Base-by-base conservation (phyloP, 768 basidiomycete genomes). In the Leccinum disarticulatum region DNA sequence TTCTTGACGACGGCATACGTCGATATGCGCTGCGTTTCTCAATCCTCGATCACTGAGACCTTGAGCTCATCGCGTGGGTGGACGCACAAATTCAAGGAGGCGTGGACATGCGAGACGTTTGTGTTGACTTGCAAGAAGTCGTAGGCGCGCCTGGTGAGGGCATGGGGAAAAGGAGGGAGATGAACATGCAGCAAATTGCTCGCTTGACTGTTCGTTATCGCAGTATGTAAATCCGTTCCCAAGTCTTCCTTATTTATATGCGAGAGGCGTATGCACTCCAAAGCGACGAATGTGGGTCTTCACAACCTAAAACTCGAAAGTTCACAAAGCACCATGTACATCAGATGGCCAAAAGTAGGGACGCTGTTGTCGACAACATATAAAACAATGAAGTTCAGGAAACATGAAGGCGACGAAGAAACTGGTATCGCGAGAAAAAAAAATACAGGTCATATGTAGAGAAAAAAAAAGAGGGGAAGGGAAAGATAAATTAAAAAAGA, bases 1-100 rank as follows among this genome's bases (percentile, higher is more conserved):
- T 68, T 68, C 50, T 46, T 68, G 60, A 64, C 67, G 55, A 64
- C 55, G 15, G 25, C 51, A 10, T 63, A 63, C n/a, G 64, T 66
- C n/a, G 61, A 68, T 41, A 66, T 68, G 64, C 52, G 33, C 30
- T 15, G 43, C 47, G 56, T 64, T 25, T 38, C 55, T 3, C 67
- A 69, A 53, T 2, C 51, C 0, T 30, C 62, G 1, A 64, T 68
- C 3, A 27, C 22, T 0, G 46, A 60, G 14, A 11, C 57, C 17
- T 13, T 19, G 11, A 11, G 27, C 5, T 35, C 59, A 13, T 35
- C 62, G 6, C 60, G 67, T 10, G 38, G 46, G 38, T 6, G 2
- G 13, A 50, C 30, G n/a, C 3, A 46, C n/a, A 46, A 36, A 5
- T 55, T 56, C 28, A 56, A 56, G 31, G 64, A 60, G 6, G 25